Percentiles rank a stretch among this genome's conserved stretches.
Conservation (phyloP, 345 rosid species). For the Nasturtium officinale region DNA sequence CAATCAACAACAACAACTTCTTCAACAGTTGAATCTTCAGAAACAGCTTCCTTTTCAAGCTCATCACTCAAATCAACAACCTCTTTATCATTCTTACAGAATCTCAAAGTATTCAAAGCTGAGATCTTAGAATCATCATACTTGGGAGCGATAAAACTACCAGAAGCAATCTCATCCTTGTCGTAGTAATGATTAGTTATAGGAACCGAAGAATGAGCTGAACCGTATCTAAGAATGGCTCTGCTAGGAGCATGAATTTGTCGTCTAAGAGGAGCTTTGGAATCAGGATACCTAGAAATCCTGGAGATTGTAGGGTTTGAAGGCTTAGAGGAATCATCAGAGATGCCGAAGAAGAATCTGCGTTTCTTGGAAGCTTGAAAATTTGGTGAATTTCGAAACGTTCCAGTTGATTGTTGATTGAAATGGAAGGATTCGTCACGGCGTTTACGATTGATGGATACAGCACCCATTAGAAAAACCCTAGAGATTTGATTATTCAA, state of each 20-base stretch:
- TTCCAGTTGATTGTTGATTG: conserved; percentile 33
- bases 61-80: conserved; percentile 54
- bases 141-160: conserved; percentile 40
- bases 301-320: conserved; percentile 54
- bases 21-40: conserved; percentile 60
- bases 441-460: conserved; percentile 66
- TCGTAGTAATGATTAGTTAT: conserved; percentile 32
- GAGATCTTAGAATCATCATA: conserved; percentile 47
- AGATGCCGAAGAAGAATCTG: conserved; percentile 49
- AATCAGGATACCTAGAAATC: conserved; percentile 72
- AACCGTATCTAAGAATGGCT: conserved; percentile 55
- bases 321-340: conserved; percentile 41
- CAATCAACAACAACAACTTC: conserved; percentile 47
- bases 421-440: conserved; percentile 51
- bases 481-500: conserved; percentile 42
- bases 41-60: conserved; percentile 40
- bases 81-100: conserved; percentile 42
- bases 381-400: conserved; percentile 45
- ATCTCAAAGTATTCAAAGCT: conserved; percentile 54
- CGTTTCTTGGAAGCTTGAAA: conserved; percentile 60
- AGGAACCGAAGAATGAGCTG: neutral
- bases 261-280: conserved; percentile 52
- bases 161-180: conserved; percentile 25
- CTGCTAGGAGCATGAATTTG: conserved; percentile 87
- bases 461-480: conserved; percentile 64